Evolutionary conservation across 2,329 filamentous ascomycete species (phyloP), one percentile per base, ranked within the genome.

Genomic region (Ophiosphaerella herpotricha): DNA sequence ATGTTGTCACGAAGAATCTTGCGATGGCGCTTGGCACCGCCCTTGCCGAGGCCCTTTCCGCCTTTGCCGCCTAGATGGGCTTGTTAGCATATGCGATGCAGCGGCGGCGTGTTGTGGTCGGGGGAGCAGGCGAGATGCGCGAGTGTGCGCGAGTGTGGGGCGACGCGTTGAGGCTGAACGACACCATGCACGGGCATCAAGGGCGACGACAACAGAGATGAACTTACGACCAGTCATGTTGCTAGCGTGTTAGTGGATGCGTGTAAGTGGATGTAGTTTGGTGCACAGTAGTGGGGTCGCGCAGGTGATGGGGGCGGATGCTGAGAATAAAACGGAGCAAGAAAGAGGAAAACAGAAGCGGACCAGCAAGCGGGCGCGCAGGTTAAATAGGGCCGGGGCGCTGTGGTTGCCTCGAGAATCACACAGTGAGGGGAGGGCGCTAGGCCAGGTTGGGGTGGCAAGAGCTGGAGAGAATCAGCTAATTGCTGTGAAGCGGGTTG

Each of bases 1-100:
- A 80, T 80, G 75, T 80, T 80, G 77, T 80, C 78, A 62, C 78
- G 78, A 60, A 80, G 72, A 69, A 80, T 80, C 78, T 80, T 80
- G 60, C 78, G 77, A 64, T 80, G 78, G 73, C 78, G 78, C 75
- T 80, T 80, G 70, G 78, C 78, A 55, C 78, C 78, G 58, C 78
- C 78, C 73, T 81, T 81, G 61, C 78, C 78, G 70, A 81, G 78
- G 57, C 78, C 78, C 71, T 81, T 81, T 60, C 78, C 78, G 64
- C 77, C 77, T 73, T 79, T 79, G 60, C 77, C 77, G 66, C 77
- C 76, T 78, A 53, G 55, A 46, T 36, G 33, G 34, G 29, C 12
- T 12, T 14, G 50, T 57, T n/a, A 42, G 39, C 31, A 42, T 42
- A 29, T 3, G 26, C 11, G 51, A 47, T 50, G 54, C 46, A 50